phyloP scores from a whole-genome alignment of 306 rosid genomes.

The Dalbergia oliveri region DNA sequence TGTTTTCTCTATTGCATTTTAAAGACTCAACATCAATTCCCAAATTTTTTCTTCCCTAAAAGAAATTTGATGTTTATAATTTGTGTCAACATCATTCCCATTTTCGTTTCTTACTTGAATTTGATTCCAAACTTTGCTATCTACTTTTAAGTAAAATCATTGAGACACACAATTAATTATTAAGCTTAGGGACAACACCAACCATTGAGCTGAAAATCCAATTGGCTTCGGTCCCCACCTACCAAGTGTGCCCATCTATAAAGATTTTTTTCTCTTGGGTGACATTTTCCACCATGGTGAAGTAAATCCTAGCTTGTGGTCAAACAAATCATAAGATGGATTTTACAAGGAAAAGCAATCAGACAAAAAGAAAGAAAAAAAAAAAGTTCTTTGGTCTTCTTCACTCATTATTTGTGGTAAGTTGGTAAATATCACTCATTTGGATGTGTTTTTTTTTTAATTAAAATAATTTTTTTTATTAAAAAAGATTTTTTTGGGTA shows the following conservation, averaged over 20 bases:
- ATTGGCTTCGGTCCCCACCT: conserved; percentile 12
- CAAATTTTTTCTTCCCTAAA: not conserved
- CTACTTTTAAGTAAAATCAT: conserved; percentile 17
- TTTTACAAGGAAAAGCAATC: not conserved
- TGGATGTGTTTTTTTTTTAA: too few relatives aligned
- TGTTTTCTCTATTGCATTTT: conserved; percentile 25
- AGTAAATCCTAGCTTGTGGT: not conserved
- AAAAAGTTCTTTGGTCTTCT: not conserved
- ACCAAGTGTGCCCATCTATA: not conserved
- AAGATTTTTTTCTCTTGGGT: not conserved
- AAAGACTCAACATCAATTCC: not conserved
- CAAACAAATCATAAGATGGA: conserved; percentile 7
- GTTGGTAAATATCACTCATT: not conserved
- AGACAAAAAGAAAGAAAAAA: not conserved
- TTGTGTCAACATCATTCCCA: conserved; percentile 33
- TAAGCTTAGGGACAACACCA: conserved; percentile 24
- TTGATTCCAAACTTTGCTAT: conserved; percentile 16
- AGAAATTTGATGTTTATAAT: not conserved
- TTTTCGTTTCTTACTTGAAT: conserved; percentile 25
- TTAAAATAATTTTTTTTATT: too few relatives aligned
- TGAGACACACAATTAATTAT: conserved; percentile 1
- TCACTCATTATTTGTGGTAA: not conserved
- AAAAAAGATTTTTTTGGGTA: too few relatives aligned
- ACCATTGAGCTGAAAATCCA: conserved; percentile 18
- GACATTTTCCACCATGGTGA: conserved; percentile 29